These are phyloP conservation scores for Agaricus sinodeliciosus DNA, from an alignment of 768 basidiomycete species.

Conservation along the genomic window DNA sequence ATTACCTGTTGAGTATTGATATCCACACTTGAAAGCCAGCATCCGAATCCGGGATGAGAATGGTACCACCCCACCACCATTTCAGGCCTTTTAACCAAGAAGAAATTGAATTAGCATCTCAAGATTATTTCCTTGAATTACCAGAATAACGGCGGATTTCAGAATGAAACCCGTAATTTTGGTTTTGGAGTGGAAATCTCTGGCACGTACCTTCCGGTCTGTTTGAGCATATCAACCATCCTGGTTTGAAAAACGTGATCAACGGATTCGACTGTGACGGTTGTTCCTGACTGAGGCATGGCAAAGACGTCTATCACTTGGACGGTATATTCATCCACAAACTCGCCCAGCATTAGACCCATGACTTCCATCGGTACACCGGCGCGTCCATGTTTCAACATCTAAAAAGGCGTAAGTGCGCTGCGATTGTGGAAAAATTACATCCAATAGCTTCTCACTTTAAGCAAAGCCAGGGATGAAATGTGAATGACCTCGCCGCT, in stretches of 20 bases:
- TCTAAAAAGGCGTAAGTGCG: constrained; percentile 42
- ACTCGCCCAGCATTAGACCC: constrained; percentile 96
- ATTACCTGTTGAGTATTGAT: constrained; percentile 95
- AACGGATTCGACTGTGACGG: constrained; percentile 95
- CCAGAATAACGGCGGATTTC: background rate
- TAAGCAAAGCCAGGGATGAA: constrained; percentile 92
- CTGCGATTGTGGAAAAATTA: background rate
- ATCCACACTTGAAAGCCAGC: constrained; percentile 98
- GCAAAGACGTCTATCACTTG: constrained; percentile 97
- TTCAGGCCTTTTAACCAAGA: constrained; percentile 58
- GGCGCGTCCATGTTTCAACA: constrained; percentile 98
- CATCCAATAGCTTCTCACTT: constrained; percentile 40
- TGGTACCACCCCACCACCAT: constrained; percentile 99
- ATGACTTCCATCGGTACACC: constrained; percentile 99
- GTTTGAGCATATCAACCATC: constrained; percentile 99
- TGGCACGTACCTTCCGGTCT: constrained; percentile 81
- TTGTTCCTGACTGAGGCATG: constrained; percentile 98
- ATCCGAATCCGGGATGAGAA: constrained; percentile 98
- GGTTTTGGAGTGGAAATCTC: constrained; percentile 9
- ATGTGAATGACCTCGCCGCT: constrained; percentile 97
- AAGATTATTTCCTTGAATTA: background rate
- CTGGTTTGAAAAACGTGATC: constrained; percentile 98
- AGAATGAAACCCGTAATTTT: background rate
- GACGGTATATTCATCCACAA: constrained; percentile 95
- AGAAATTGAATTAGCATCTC: background rate